Evolutionary conservation across 495 filamentous ascomycete species (phyloP).

Genomic region (Venustampulla echinocandica): DNA sequence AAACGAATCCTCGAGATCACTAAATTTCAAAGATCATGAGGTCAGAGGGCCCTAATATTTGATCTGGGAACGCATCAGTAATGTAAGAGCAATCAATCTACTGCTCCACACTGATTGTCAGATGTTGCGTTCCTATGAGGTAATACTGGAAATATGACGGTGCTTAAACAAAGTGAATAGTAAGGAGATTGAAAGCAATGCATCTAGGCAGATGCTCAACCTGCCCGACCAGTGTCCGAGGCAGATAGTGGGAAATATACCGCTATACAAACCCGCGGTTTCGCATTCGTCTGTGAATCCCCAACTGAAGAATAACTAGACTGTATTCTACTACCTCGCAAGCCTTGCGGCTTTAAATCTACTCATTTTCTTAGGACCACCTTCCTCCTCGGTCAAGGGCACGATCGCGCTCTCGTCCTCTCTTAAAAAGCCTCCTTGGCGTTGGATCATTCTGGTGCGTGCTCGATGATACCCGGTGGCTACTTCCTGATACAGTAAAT

Average conservation of each 20-base stretch:
- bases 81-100: slow-evolving; percentile 40
- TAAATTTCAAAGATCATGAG: slow-evolving; percentile 33
- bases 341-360: slow-evolving; percentile 82
- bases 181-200: no score
- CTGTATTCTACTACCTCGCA: slow-evolving; percentile 14
- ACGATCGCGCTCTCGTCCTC: slow-evolving; percentile 52
- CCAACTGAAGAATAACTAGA: no score
- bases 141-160: neutral
- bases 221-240: no score
- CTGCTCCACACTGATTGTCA: slow-evolving; percentile 48
- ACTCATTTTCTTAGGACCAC: slow-evolving; percentile 67
- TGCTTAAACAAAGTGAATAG: slow-evolving; percentile 7
- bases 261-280: no score
- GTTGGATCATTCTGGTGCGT: slow-evolving; percentile 70
- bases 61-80: slow-evolving; percentile 45
- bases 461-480: slow-evolving; percentile 69
- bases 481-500: slow-evolving; percentile 65
- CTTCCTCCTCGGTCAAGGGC: slow-evolving; percentile 57
- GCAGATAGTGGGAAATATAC: no score
- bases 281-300: no score
- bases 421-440: slow-evolving; percentile 64
- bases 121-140: slow-evolving; percentile 26
- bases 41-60: slow-evolving; percentile 53
- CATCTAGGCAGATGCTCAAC: no score
- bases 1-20: slow-evolving; percentile 53